These are phyloP conservation scores for Boletus semigastroideus DNA, from an alignment of 1,284 basidiomycete genomes.

Conservation along the genomic window DNA sequence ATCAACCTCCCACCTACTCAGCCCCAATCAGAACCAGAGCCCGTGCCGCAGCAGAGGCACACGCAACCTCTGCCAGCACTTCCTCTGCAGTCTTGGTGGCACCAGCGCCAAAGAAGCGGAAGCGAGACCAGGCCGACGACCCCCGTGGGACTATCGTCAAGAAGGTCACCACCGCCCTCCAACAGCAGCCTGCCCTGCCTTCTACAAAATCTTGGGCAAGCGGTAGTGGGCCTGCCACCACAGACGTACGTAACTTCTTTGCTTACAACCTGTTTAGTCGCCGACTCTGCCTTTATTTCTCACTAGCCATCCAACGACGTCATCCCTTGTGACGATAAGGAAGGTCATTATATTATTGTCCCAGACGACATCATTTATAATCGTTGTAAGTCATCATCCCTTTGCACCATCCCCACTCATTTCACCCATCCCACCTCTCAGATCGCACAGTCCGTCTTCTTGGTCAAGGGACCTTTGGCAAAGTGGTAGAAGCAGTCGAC, in stretches of 20 bases:
- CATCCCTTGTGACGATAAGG: constrained; percentile 86
- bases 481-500: constrained; percentile 95
- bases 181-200: constrained; percentile 45
- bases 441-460: constrained; percentile 89
- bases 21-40: constrained; percentile 77
- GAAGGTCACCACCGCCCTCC: constrained; percentile 51
- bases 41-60: constrained; percentile 77
- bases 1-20: constrained; percentile 72
- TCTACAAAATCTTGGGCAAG: constrained; percentile 62
- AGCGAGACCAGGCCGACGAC: constrained; percentile 68
- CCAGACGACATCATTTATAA: constrained; percentile 84
- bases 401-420: neutral
- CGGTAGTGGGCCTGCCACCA: constrained; percentile 56
- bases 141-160: constrained; percentile 61
- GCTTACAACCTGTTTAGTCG: constrained; percentile 17
- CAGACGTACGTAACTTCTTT: constrained; percentile 55
- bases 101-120: constrained; percentile 75
- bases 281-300: constrained; percentile 23
- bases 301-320: constrained; percentile 56
- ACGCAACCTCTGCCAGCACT: constrained; percentile 64
- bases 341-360: constrained; percentile 92
- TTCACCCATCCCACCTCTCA: constrained; percentile 37
- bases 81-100: constrained; percentile 57
- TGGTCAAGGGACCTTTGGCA: constrained; percentile 98
- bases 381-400: constrained; percentile 61